A percentile compares a stretch with the other conserved stretches of the same genome.
Evolutionary conservation across 371 early-diverging fungal genomes (phyloP).

Genomic region (Apophysomyces sp.): DNA sequence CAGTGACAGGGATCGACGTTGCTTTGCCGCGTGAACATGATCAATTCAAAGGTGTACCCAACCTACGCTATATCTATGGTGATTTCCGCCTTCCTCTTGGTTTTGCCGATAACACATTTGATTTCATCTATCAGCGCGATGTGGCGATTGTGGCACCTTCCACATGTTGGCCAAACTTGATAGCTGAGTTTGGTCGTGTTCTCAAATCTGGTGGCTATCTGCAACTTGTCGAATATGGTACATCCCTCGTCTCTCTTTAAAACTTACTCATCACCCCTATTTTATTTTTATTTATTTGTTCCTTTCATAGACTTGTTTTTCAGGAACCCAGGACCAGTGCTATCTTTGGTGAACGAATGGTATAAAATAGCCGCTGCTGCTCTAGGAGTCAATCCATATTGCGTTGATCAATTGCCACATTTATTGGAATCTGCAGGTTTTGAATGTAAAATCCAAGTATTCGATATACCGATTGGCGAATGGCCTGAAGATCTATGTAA

Average conservation of each 20-base stretch:
- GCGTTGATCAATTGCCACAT: constrained; percentile 7
- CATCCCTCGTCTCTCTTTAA: neutral
- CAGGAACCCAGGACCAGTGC: constrained; percentile 35
- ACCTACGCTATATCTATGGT: constrained; percentile 26
- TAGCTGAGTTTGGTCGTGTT: constrained; percentile 40
- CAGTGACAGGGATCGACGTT: constrained; percentile 30
- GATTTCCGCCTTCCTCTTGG: constrained; percentile 23
- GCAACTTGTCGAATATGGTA: constrained; percentile 45
- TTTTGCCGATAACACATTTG: constrained; percentile 53
- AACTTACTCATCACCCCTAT: neutral
- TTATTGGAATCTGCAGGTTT: constrained; percentile 29
- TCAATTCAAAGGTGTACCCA: constrained; percentile 1
- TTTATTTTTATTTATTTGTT: neutral
- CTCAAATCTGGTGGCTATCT: constrained; percentile 48
- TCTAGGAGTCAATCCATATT: constrained; percentile 27
- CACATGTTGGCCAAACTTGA: constrained; percentile 34
- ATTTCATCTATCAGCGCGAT: constrained; percentile 61
- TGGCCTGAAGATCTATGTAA: constrained; percentile 25
- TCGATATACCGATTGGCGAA: neutral
- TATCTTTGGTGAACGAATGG: constrained; percentile 46
- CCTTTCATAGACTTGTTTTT: constrained; percentile 22
- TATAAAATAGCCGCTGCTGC: constrained; percentile 27
- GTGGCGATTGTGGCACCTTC: constrained; percentile 40
- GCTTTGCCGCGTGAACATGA: neutral
- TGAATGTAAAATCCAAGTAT: constrained; percentile 3